Percentiles rank a stretch among this genome's conserved stretches.
Conservation (phyloP, 1,139 yeast species). For the Saccharomyces hybrid region DNA sequence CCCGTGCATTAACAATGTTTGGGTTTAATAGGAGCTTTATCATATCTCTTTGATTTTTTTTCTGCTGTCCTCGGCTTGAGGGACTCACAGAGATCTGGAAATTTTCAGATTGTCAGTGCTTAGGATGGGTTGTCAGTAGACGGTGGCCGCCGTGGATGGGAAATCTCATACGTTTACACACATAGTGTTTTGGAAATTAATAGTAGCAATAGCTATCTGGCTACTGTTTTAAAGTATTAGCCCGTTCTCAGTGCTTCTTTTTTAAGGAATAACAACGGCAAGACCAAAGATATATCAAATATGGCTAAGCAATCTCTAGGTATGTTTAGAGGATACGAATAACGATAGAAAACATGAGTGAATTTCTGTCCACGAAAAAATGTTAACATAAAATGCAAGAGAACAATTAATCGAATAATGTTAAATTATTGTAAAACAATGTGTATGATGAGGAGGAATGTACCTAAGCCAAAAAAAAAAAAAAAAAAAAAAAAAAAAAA, state of each 20-base stretch:
- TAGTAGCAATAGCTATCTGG: background rate
- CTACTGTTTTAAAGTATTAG: background rate
- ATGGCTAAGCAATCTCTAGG: slow-evolving; percentile 45
- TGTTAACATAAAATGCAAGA: background rate
- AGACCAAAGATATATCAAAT: slow-evolving; percentile 15
- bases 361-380: background rate
- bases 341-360: background rate
- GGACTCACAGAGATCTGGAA: background rate
- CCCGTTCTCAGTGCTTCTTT: background rate
- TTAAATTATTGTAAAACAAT: too few relatives aligned
- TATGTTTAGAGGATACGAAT: slow-evolving; percentile 28
- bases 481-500: too few relatives aligned
- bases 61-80: background rate
- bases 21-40: background rate
- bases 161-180: background rate
- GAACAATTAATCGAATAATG: background rate
- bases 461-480: background rate
- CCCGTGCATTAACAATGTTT: background rate
- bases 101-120: background rate
- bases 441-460: background rate
- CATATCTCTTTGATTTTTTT: background rate
- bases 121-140: background rate
- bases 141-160: background rate
- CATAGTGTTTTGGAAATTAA: background rate
- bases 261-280: background rate